These are phyloP conservation scores for Tephrocybe sp. DNA, from an alignment of 768 basidiomycete genomes.

Conservation along the genomic window DNA sequence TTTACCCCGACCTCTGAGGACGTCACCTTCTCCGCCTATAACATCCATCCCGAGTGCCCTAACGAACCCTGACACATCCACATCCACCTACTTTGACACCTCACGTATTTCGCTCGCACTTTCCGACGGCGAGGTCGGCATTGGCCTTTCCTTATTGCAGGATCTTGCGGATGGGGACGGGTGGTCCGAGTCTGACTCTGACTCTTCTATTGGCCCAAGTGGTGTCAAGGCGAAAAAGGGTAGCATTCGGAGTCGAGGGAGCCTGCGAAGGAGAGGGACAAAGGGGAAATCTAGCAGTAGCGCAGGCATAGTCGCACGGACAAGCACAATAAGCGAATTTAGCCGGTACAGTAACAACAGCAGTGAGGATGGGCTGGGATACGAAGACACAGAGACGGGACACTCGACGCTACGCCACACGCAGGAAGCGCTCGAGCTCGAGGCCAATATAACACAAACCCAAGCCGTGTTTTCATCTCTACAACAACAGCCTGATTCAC, in stretches of 20 bases:
- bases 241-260: conserved; percentile 5
- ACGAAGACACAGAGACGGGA: conserved; percentile 20
- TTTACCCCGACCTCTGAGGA: neutral
- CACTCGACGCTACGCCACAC: conserved; percentile 1
- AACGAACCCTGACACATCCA: conserved; percentile 14
- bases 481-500: neutral
- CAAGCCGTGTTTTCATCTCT: conserved; percentile 2
- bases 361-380: conserved; percentile 17
- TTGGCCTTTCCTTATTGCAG: conserved; percentile 67
- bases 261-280: conserved; percentile 9
- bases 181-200: conserved; percentile 27
- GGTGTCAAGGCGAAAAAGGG: neutral
- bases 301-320: conserved; percentile 15
- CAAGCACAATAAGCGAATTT: conserved; percentile 23
- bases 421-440: conserved; percentile 7
- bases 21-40: neutral
- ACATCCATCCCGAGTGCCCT: conserved; percentile 5
- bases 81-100: conserved; percentile 21
- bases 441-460: conserved; percentile 10
- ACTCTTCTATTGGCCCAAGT: conserved; percentile 3
- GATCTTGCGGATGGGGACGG: conserved; percentile 38
- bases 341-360: conserved; percentile 19
- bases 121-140: conserved; percentile 65
- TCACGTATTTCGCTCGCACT: conserved; percentile 13
- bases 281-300: conserved; percentile 4